Evolutionary conservation across 2,329 filamentous ascomycete genomes (phyloP).

Genomic region (Talaromyces sp.): DNA sequence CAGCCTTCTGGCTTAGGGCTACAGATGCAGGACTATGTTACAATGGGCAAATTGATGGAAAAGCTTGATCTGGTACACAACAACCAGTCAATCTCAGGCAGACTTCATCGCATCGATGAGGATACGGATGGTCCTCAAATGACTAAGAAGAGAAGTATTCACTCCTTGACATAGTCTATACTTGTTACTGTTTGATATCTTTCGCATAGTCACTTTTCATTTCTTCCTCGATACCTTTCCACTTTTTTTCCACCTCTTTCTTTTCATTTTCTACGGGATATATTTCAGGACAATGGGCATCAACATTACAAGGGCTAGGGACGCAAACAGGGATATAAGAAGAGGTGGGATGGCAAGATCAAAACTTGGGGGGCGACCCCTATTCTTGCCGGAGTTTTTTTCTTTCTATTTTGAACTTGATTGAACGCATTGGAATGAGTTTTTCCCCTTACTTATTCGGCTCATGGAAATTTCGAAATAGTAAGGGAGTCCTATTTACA

Average conservation of each 20-base stretch:
- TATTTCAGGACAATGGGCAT: conserved; percentile 1
- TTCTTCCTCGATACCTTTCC: conserved; percentile 21
- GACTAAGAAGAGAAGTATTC: conserved; percentile 47
- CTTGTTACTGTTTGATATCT: conserved; percentile 20
- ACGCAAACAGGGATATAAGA: conserved; percentile 6
- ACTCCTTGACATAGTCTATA: conserved; percentile 34
- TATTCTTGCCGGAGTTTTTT: conserved; percentile 18
- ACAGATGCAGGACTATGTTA: conserved; percentile 69
- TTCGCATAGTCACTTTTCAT: conserved; percentile 20
- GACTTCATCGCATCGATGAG: conserved; percentile 44
- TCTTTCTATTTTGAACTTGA: conserved; percentile 2
- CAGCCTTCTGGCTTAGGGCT: conserved; percentile 62
- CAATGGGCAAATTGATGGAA: conserved; percentile 78
- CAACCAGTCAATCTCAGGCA: conserved; percentile 40
- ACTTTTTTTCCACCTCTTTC: background rate
- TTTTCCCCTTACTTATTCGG: background rate
- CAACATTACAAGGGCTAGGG: conserved; percentile 4
- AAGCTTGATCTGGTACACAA: conserved; percentile 70
- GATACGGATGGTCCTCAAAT: conserved; percentile 40
- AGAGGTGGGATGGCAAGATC: conserved; percentile 15
- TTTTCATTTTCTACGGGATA: conserved; percentile 2
- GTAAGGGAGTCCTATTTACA: background rate
- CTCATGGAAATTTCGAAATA: background rate
- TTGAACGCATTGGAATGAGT: background rate
- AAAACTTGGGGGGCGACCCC: conserved; percentile 15